A percentile compares a stretch with the other conserved stretches of the same genome.
Conservation (phyloP, 176 grass and related monocot species). For the Oropetium thomaeum region DNA sequence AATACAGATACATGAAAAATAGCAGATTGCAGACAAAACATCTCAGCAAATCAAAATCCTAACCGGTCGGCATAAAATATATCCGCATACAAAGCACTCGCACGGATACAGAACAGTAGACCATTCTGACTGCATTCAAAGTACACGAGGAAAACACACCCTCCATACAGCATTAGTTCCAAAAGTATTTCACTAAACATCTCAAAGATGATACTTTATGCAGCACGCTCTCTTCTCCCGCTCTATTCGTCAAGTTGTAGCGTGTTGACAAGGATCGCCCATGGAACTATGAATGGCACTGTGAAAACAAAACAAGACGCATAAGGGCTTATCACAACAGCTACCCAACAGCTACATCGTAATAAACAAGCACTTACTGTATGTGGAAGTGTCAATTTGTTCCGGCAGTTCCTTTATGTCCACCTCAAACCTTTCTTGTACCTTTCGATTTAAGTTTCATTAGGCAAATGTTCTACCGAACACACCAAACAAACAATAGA, state of each 20-base stretch:
- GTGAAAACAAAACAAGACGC: background rate
- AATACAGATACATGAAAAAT: too few species aligned
- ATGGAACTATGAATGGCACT: slow-evolving; percentile 33
- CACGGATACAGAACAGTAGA: background rate
- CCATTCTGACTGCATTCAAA: background rate
- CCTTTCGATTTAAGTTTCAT: slow-evolving; percentile 45
- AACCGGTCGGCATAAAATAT: background rate
- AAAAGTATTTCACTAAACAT: background rate
- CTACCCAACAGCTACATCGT: background rate
- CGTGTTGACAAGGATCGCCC: too few species aligned
- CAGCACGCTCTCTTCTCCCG: background rate
- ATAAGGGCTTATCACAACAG: background rate
- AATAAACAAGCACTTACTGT: slow-evolving; percentile 61
- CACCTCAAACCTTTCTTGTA: slow-evolving; percentile 99
- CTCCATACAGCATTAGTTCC: slow-evolving; percentile 11
- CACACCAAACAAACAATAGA: background rate
- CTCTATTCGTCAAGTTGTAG: background rate
- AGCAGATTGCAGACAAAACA: too few species aligned
- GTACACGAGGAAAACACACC: slow-evolving; percentile 19
- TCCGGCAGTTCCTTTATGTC: slow-evolving; percentile 98
- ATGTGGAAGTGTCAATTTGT: slow-evolving; percentile 94
- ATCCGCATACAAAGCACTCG: slow-evolving; percentile 1
- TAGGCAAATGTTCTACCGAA: background rate
- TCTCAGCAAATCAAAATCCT: slow-evolving; percentile 13
- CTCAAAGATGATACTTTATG: background rate